Conservation (phyloP, 768 basidiomycete genomes). For the Neoboletus brunneissimus region DNA sequence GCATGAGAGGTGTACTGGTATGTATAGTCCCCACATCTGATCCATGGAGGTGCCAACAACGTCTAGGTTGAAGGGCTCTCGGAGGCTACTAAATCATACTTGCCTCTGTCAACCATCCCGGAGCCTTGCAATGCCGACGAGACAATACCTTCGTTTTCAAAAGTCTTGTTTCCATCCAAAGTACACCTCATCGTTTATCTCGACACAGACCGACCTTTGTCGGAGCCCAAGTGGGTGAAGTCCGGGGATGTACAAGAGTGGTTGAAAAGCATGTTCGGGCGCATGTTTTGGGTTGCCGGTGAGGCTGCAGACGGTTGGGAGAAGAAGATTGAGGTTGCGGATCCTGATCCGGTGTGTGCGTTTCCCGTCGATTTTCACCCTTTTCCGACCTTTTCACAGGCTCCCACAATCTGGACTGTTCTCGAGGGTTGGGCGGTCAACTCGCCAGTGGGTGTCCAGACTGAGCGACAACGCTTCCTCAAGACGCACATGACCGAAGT, state of each 20-base stretch:
- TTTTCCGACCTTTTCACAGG: slow-evolving; percentile 43
- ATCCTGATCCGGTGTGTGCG: slow-evolving; percentile 87
- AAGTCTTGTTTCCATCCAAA: slow-evolving; percentile 48
- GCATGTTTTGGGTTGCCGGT: slow-evolving; percentile 83
- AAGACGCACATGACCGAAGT: slow-evolving; percentile 83
- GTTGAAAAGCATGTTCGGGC: slow-evolving; percentile 83
- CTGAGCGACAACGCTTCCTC: slow-evolving; percentile 84
- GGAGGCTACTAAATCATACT: slow-evolving; percentile 69
- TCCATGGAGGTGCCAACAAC: slow-evolving; percentile 8
- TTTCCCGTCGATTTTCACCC: background rate
- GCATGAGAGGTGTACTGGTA: slow-evolving; percentile 75
- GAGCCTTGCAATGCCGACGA: slow-evolving; percentile 46
- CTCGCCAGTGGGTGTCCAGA: slow-evolving; percentile 70
- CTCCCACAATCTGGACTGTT: slow-evolving; percentile 88
- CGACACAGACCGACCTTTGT: slow-evolving; percentile 84
- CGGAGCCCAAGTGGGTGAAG: slow-evolving; percentile 96
- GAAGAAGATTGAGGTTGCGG: slow-evolving; percentile 85
- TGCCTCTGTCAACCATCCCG: slow-evolving; percentile 49
- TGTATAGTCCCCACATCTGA: slow-evolving; percentile 26
- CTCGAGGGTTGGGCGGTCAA: slow-evolving; percentile 89
- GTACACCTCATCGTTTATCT: slow-evolving; percentile 73
- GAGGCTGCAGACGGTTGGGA: slow-evolving; percentile 91
- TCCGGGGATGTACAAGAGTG: slow-evolving; percentile 93
- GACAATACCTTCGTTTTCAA: slow-evolving; percentile 73
- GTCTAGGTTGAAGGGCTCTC: slow-evolving; percentile 71